Evolutionary conservation across 2,329 filamentous ascomycete species (phyloP), one percentile per base, ranked within the genome.

Genomic region (Calonectria henricotiae): DNA sequence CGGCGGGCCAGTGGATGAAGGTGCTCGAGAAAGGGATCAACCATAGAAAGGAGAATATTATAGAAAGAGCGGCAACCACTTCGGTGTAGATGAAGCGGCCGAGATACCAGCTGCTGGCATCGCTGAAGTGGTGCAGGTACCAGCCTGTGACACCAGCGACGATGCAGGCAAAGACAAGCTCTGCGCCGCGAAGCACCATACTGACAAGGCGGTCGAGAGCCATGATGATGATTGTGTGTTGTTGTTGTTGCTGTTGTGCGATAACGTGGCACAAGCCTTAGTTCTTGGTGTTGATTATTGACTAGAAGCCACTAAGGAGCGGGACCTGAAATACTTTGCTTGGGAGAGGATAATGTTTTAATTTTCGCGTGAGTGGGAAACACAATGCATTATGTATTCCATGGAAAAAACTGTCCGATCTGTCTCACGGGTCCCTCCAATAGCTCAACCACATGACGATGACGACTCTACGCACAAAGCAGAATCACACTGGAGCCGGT

Each of bases 61-160:
- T 89, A 13, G 91, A 89, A 20, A 95, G 78, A 23, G 86, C 91
- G 3, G 93, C 91, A 44, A 95, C 87, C 20, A 94, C 89, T 78
- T 93, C 89, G 54, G 92, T 89, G 85, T 94, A 95, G 82, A 95
- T 94, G 84, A 92, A 91, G 67, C 93, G 90, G 41, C 87, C 90
- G 11, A 80, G 78, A 44, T 88, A 83, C 86, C 89, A 91, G 69
- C 85, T 81, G 64, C 86, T 85, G 41, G 85, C 80, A 25, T 83
- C 70, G 62, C 83, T 69, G 63, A 84, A 83, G 3, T 82, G 74
- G 79, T 90, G 87, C 30, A 95, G 88, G 80, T 92, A 92, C 73
- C 89, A 80, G 62, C 91, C 92, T 69, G 91, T 90, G 71, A 94
- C 85, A 70, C 92, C 93, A 27, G 91, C 90, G 62, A 94, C 90